Evolutionary conservation across 805 yeast species (phyloP).

Genomic region (Barnettozyma sp.): DNA sequence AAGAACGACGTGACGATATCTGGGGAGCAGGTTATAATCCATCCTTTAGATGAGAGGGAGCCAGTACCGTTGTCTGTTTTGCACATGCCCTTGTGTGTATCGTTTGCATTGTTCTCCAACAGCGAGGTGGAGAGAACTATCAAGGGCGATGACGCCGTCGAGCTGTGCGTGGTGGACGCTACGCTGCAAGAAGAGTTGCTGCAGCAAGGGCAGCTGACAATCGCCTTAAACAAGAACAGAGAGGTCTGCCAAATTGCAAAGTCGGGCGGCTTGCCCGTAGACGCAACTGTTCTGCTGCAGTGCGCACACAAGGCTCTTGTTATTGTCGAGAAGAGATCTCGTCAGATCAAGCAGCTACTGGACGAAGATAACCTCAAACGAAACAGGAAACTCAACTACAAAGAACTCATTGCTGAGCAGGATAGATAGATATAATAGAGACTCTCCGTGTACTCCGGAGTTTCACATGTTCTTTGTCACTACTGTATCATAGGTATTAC

Average conservation of each 20-base stretch:
- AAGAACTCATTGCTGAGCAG: constrained; percentile 22
- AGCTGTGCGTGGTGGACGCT: constrained; percentile 68
- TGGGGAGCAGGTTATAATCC: constrained; percentile 60
- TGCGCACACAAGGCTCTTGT: constrained; percentile 61
- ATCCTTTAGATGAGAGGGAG: constrained; percentile 68
- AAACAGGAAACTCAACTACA: constrained; percentile 22
- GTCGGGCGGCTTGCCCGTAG: constrained; percentile 84
- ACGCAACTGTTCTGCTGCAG: constrained; percentile 58
- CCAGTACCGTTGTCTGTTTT: constrained; percentile 81
- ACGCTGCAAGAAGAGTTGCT: constrained; percentile 68
- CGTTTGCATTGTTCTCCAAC: constrained; percentile 81
- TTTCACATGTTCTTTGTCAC: background rate
- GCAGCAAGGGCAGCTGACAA: constrained; percentile 72
- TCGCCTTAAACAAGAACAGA: constrained; percentile 82
- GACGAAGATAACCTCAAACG: constrained; percentile 19
- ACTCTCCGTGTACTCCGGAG: background rate
- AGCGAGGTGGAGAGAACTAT: constrained; percentile 57
- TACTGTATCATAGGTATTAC: no score
- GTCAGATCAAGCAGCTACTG: constrained; percentile 49
- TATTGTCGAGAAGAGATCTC: constrained; percentile 58
- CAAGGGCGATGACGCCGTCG: constrained; percentile 58
- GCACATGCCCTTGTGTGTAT: constrained; percentile 85
- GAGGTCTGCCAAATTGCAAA: constrained; percentile 87
- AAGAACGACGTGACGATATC: constrained; percentile 77
- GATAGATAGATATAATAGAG: constrained; percentile 14